Percentiles rank a stretch among this genome's conserved stretches.
Conservation (phyloP, 2,329 filamentous ascomycete genomes). For the Atkinsonella texensis region DNA sequence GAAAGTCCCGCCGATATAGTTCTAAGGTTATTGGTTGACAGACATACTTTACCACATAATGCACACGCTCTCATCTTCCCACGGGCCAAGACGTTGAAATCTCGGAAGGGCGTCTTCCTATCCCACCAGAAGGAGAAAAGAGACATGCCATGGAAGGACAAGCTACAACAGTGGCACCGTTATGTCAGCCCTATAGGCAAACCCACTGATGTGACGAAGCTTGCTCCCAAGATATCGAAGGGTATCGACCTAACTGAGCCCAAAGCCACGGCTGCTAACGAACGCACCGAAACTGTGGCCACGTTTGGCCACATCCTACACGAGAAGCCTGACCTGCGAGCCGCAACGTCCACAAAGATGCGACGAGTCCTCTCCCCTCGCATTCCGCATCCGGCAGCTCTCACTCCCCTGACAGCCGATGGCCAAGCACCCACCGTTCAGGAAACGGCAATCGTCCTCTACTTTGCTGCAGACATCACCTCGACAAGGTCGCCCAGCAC, state of each 20-base stretch:
- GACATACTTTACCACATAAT: not conserved
- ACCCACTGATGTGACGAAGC: not conserved
- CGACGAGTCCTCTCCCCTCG: slow-evolving; percentile 31
- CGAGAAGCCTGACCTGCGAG: slow-evolving; percentile 8
- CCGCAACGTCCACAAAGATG: slow-evolving; percentile 5
- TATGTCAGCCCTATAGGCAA: slow-evolving; percentile 12
- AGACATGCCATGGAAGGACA: slow-evolving; percentile 24
- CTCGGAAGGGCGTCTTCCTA: slow-evolving; percentile 9
- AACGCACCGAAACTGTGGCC: slow-evolving; percentile 19
- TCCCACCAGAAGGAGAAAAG: slow-evolving; percentile 18
- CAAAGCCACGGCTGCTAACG: not conserved
- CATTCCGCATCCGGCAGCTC: slow-evolving; percentile 33
- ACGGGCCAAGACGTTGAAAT: not conserved
- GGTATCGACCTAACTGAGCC: not conserved
- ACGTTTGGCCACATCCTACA: slow-evolving; percentile 42
- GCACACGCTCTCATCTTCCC: slow-evolving; percentile 13
- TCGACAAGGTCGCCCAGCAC: not conserved
- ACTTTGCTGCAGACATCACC: slow-evolving; percentile 28
- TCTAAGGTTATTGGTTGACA: slow-evolving; percentile 30
- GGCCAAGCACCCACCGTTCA: slow-evolving; percentile 14
- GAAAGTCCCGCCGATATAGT: slow-evolving; percentile 34
- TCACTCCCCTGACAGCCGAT: slow-evolving; percentile 26
- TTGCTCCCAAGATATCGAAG: not conserved
- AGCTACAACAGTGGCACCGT: slow-evolving; percentile 20
- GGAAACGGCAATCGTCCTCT: slow-evolving; percentile 29